Evolutionary conservation across 768 basidiomycete genomes (phyloP).

Genomic region (Boletus speciosus): DNA sequence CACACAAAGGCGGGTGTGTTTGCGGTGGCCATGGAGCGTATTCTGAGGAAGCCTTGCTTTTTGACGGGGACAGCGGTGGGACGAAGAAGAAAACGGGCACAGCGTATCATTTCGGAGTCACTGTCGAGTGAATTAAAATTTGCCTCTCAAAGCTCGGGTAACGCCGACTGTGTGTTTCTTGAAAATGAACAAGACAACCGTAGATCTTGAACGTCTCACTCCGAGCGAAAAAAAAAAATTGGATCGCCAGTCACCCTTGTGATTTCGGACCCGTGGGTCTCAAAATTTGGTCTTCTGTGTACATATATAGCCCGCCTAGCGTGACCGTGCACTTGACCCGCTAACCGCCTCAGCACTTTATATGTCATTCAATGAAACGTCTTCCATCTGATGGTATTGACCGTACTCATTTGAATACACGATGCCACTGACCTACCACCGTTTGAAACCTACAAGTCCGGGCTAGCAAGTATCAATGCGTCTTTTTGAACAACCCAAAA

Average conservation of each 20-base stretch:
- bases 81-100: conserved; percentile 28
- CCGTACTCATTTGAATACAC: not conserved
- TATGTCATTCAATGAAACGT: too few species aligned
- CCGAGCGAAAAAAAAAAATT: not conserved
- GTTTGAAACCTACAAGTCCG: not conserved
- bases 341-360: too few species aligned
- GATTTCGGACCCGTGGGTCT: not conserved
- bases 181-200: too few species aligned
- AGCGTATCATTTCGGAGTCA: conserved; percentile 28
- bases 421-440: too few species aligned
- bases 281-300: not conserved
- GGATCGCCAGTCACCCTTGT: not conserved
- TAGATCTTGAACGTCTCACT: not conserved
- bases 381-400: too few species aligned
- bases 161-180: conserved; percentile 12
- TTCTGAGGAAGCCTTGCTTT: conserved; percentile 7
- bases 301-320: not conserved
- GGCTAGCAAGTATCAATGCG: not conserved
- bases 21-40: conserved; percentile 57
- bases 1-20: conserved; percentile 62
- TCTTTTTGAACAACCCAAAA: conserved; percentile 36
- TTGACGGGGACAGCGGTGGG: conserved; percentile 23
- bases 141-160: conserved; percentile 15
- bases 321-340: not conserved
- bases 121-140: conserved; percentile 15